Base-by-base conservation (phyloP, 371 early-diverging fungal species). In the Paraphysoderma sedebokerense region DNA sequence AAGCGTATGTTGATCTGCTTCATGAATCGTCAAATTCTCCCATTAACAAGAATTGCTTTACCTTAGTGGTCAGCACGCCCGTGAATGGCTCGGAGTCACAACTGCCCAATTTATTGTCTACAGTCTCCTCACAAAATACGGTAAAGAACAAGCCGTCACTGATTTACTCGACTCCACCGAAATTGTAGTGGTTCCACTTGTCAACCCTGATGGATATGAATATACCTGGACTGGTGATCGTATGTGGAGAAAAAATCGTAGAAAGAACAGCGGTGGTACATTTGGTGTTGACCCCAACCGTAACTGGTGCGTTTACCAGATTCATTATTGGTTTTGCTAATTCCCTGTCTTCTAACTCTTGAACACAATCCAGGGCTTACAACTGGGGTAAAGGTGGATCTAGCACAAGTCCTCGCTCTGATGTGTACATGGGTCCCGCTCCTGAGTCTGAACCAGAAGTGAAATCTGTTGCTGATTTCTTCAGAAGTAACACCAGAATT, bases 231-330 rank as follows among this genome's bases (percentile, higher is more conserved):
- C 34, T n/a, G 49, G 44, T 2, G 55, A 63, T 41, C 60, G 78
- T 22, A 48, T 74, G 32, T 78, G 78, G 78, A 57, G 78, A 42
- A 78, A 78, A 60, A 75, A 73, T 61, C 59, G 74, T 23, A 53
- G 59, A 22, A 46, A 46, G 5, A 55, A 47, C 20, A 37, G 33
- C 17, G n/a, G 49, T 5, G 55, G 57, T 5, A 22, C 52, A 27
- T 60, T 47, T 39, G 66, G 68, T 19, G 63, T 65, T 11, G 68
- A 67, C 45, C 53, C 61, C 23, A 67, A 67, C 46, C 56, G 67
- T 29, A 46, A 17, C 49, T 6, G 17, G n/a, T n/a, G n/a, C n/a
- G n/a, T n/a, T n/a, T n/a, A n/a, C n/a, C n/a, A n/a, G n/a, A n/a
- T n/a, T n/a, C n/a, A n/a, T n/a, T n/a, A n/a, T n/a, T n/a, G n/a